Percentiles rank a stretch among this genome's conserved stretches.
These are phyloP conservation scores for Sechiopsis laciniata DNA, from an alignment of 306 rosid genomes.

Conservation along the genomic window DNA sequence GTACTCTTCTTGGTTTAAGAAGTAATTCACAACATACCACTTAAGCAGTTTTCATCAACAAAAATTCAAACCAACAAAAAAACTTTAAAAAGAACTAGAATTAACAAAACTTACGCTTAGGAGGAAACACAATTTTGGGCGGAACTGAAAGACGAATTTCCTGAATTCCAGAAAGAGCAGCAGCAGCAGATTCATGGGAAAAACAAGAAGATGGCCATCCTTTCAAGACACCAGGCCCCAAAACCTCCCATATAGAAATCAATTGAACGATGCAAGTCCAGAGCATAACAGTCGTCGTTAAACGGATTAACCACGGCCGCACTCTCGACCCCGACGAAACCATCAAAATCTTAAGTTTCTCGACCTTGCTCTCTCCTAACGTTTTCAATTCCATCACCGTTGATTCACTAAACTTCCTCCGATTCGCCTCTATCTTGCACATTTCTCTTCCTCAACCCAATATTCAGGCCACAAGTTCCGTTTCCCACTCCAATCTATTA, in stretches of 20 bases:
- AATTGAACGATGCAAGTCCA: conserved; percentile 44
- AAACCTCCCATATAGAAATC: conserved; percentile 27
- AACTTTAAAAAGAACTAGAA: background rate
- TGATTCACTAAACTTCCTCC: conserved; percentile 13
- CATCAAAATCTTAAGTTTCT: conserved; percentile 36
- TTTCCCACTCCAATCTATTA: background rate
- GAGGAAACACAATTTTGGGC: conserved; percentile 18
- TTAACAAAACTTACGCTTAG: conserved; percentile 19
- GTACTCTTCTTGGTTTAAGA: no score
- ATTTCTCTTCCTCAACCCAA: background rate
- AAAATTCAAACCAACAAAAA: background rate
- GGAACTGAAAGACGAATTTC: conserved; percentile 24
- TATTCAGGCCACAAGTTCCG: background rate
- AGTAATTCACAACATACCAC: no score
- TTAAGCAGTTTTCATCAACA: background rate
- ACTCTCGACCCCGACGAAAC: conserved; percentile 29
- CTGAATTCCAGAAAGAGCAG: conserved; percentile 28
- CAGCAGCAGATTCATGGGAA: conserved; percentile 19
- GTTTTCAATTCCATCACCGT: conserved; percentile 20
- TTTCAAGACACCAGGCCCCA: conserved; percentile 27
- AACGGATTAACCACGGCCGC: conserved; percentile 42
- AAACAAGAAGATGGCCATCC: conserved; percentile 24
- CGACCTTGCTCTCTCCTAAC: conserved; percentile 25
- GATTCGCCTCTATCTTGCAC: conserved; percentile 22
- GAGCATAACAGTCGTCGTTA: conserved; percentile 31